phyloP scores from a whole-genome alignment of 2,329 filamentous ascomycete species.

The Chrysoporthe deuterocubensis region DNA sequence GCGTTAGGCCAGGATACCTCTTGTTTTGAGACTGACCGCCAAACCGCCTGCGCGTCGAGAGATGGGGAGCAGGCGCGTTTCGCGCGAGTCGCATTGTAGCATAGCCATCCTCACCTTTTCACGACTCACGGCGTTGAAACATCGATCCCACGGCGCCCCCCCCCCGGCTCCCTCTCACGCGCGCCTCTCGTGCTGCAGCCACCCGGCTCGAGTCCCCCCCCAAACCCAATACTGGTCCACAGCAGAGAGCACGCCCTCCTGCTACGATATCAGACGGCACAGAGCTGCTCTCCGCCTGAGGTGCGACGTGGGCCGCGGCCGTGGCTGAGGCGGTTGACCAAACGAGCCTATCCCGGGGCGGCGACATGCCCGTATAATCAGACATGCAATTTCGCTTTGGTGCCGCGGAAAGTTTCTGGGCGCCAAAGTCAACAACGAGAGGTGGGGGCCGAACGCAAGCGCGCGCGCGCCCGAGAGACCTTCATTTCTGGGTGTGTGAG shows the following conservation, averaged over 20 bases:
- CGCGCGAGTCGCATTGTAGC: not conserved
- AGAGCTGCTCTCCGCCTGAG: not conserved
- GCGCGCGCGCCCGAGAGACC: not conserved
- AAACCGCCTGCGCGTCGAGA: not conserved
- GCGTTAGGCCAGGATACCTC: constrained; percentile 1
- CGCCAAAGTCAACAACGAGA: not conserved
- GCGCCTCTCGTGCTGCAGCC: not conserved
- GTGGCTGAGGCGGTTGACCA: constrained; percentile 16
- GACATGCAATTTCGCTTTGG: not conserved
- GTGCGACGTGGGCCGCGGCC: constrained; percentile 3
- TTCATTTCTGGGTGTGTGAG: not conserved
- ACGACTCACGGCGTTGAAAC: not conserved
- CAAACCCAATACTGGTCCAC: not conserved
- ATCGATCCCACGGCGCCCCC: not conserved
- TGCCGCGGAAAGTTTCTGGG: not conserved
- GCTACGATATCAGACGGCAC: not conserved
- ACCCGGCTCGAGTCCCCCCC: not conserved
- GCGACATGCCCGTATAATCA: not conserved
- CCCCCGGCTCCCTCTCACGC: too few relatives aligned
- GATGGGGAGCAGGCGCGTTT: not conserved
- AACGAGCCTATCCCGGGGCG: not conserved
- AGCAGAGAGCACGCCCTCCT: not conserved
- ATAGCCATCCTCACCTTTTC: not conserved
- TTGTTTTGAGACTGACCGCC: not conserved
- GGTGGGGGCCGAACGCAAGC: not conserved